phyloP scores from a whole-genome alignment of 2,329 filamentous ascomycete species.

The Diaporthe vexans region DNA sequence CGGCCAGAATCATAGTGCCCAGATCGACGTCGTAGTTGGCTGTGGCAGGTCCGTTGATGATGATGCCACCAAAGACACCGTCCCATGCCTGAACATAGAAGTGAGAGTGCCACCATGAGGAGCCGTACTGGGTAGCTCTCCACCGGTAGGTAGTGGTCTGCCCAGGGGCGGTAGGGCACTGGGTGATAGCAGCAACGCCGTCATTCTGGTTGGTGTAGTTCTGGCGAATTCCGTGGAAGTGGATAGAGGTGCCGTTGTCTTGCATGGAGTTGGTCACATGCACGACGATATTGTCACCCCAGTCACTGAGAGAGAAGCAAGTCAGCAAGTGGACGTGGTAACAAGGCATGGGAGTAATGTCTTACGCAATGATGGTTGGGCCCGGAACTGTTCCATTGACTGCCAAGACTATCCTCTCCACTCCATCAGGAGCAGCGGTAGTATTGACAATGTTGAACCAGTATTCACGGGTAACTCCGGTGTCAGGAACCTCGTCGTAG shows the following conservation, averaged over 20 bases:
- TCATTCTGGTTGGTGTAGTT: slow-evolving; percentile 53
- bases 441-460: slow-evolving; percentile 47
- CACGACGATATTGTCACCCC: slow-evolving; percentile 54
- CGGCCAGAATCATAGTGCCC: slow-evolving; percentile 68
- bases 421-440: slow-evolving; percentile 56
- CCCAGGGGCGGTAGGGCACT: slow-evolving; percentile 66
- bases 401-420: slow-evolving; percentile 51
- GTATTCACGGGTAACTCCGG: slow-evolving; percentile 58
- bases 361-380: slow-evolving; percentile 46
- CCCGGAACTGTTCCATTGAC: slow-evolving; percentile 51
- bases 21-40: slow-evolving; percentile 74
- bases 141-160: slow-evolving; percentile 69
- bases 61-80: slow-evolving; percentile 70
- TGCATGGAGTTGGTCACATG: slow-evolving; percentile 53
- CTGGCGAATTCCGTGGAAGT: slow-evolving; percentile 58
- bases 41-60: slow-evolving; percentile 72
- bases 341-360: slow-evolving; percentile 49
- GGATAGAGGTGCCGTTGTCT: slow-evolving; percentile 55
- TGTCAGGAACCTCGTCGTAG: slow-evolving; percentile 51
- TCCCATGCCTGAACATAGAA: slow-evolving; percentile 63
- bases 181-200: slow-evolving; percentile 56
- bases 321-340: slow-evolving; percentile 50
- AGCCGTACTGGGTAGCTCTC: slow-evolving; percentile 66
- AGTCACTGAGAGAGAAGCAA: slow-evolving; percentile 48
- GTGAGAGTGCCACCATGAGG: slow-evolving; percentile 74